Conservation (phyloP, 2,329 filamentous ascomycete species). For the Fusarium gaditjirri region DNA sequence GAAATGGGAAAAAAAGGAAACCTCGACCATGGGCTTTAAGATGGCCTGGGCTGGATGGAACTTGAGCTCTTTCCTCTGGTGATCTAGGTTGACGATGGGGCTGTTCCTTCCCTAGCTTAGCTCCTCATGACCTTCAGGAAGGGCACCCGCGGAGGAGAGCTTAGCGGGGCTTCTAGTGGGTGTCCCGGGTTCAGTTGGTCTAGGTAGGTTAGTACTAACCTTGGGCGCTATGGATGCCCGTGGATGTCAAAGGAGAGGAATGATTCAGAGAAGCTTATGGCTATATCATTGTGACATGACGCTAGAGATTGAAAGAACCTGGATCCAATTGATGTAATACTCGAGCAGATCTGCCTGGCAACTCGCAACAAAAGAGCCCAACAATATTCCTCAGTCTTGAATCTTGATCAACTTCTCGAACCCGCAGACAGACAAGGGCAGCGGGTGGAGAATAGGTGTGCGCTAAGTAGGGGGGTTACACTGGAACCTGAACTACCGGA, state of each 20-base stretch:
- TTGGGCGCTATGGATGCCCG: background rate
- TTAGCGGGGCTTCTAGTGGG: slow-evolving; percentile 19
- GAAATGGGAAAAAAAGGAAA: slow-evolving; percentile 5
- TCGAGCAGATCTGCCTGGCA: background rate
- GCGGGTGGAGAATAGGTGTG: background rate
- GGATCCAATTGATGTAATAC: background rate
- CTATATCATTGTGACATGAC: background rate
- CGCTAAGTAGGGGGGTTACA: slow-evolving; percentile 21
- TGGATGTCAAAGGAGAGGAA: background rate
- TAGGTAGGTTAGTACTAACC: background rate
- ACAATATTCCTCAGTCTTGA: background rate
- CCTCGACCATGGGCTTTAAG: slow-evolving; percentile 10
- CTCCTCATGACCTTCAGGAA: slow-evolving; percentile 19
- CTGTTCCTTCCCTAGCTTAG: slow-evolving; percentile 30
- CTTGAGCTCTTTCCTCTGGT: slow-evolving; percentile 22
- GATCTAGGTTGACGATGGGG: slow-evolving; percentile 12
- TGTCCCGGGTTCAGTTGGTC: background rate
- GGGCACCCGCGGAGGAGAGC: slow-evolving; percentile 16
- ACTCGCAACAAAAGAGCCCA: background rate
- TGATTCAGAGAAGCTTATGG: background rate
- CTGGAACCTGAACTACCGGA: slow-evolving; percentile 35
- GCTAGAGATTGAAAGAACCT: background rate
- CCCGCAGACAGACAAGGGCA: background rate
- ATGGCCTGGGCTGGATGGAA: slow-evolving; percentile 12
- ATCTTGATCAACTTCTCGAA: background rate